These are phyloP conservation scores for Solanum appendiculatum DNA, from an alignment of 257 asterid genomes.

Conservation along the genomic window DNA sequence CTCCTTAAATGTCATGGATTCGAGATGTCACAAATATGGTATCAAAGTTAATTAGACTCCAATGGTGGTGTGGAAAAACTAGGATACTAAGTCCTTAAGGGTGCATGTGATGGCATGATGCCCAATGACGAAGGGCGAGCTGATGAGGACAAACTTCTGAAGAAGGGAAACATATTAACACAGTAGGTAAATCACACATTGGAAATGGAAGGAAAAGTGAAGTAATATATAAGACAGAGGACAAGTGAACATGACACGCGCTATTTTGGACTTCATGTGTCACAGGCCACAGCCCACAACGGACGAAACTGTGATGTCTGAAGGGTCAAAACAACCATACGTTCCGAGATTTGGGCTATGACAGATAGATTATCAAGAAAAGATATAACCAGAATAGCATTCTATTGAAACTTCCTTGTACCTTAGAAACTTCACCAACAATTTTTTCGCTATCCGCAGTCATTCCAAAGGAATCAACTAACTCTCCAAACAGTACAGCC, in stretches of 20 bases:
- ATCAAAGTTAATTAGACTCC: neutral
- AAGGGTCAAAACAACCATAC: neutral
- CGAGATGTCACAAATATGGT: neutral
- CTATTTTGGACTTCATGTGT: neutral
- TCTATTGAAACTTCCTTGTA: neutral
- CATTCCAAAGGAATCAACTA: conserved; percentile 58
- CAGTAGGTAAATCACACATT: neutral
- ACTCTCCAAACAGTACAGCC: conserved; percentile 66
- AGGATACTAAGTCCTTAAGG: neutral
- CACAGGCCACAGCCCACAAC: neutral
- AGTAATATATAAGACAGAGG: neutral
- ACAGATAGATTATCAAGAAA: neutral
- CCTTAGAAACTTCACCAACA: conserved; percentile 45
- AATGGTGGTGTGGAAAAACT: neutral
- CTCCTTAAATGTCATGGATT: neutral
- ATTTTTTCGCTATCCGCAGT: conserved; percentile 3
- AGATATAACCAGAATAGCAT: neutral
- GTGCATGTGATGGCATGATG: neutral
- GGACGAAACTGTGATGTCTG: neutral
- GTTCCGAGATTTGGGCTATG: neutral
- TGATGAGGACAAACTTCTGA: neutral
- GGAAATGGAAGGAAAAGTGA: too few relatives aligned
- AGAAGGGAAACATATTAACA: neutral
- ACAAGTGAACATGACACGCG: neutral
- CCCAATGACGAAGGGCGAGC: neutral